These are phyloP conservation scores for Kodamaea ohmeri DNA, from an alignment of 1,139 yeast genomes.

Conservation along the genomic window DNA sequence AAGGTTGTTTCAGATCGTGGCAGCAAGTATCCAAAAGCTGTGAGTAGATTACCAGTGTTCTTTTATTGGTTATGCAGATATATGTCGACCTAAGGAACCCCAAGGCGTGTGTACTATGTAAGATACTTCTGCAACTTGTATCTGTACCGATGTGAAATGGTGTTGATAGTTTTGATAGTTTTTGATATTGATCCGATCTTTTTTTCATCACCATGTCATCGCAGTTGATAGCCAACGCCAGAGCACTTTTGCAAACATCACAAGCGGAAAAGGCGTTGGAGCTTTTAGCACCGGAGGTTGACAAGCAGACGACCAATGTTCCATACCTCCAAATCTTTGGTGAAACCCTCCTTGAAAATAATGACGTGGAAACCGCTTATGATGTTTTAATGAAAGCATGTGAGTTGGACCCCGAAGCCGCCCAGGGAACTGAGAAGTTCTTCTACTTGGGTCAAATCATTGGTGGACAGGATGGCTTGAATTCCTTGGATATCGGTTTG, in stretches of 20 bases:
- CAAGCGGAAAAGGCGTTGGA: slow-evolving; percentile 43
- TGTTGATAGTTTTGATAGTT: too few relatives aligned
- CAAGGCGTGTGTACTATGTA: too few relatives aligned
- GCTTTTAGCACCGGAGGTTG: slow-evolving; percentile 30
- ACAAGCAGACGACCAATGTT: slow-evolving; percentile 28
- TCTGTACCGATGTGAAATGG: too few relatives aligned
- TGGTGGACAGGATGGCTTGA: slow-evolving; percentile 77
- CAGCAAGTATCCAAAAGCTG: too few relatives aligned
- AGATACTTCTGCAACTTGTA: too few relatives aligned
- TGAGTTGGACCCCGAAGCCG: slow-evolving; percentile 65
- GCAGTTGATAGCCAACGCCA: slow-evolving; percentile 20
- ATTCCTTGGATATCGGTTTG: slow-evolving; percentile 64
- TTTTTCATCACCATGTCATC: slow-evolving; percentile 3
- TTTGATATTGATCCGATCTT: not conserved
- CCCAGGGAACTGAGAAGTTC: slow-evolving; percentile 71
- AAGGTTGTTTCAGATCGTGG: too few relatives aligned
- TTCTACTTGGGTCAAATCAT: slow-evolving; percentile 86
- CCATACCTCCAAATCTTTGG: slow-evolving; percentile 50
- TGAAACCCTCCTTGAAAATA: slow-evolving; percentile 74
- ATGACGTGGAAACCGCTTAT: slow-evolving; percentile 77
- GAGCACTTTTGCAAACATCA: slow-evolving; percentile 36
- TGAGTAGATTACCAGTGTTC: too few relatives aligned
- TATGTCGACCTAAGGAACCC: too few relatives aligned
- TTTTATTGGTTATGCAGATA: too few relatives aligned
- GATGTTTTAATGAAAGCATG: slow-evolving; percentile 61